Conservation (phyloP, 768 basidiomycete species). For the Astraeus odoratus region DNA sequence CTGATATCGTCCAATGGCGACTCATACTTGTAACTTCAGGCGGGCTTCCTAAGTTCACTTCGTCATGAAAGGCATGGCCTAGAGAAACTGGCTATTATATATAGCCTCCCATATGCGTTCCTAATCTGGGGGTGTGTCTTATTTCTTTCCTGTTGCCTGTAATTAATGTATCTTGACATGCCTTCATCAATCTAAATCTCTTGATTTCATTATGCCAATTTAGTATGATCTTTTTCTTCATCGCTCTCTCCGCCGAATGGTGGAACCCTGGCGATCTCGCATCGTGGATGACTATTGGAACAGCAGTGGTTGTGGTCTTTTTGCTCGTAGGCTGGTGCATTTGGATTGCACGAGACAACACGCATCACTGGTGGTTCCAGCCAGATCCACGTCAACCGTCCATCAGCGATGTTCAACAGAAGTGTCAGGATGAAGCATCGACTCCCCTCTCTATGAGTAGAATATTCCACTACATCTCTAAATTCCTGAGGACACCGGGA, state of each 20-base stretch:
- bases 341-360: conserved; percentile 19
- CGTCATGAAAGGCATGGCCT: conserved; percentile 31
- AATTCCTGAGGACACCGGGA: too few species aligned
- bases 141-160: background rate
- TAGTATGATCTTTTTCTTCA: conserved; percentile 25
- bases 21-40: background rate
- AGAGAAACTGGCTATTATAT: conserved; percentile 45
- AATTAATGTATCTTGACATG: background rate
- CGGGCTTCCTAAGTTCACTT: conserved; percentile 13
- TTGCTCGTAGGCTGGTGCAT: conserved; percentile 40
- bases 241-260: conserved; percentile 22
- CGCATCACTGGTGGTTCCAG: conserved; percentile 21
- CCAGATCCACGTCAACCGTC: conserved; percentile 7
- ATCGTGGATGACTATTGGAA: conserved; percentile 24
- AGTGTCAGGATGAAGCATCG: too few species aligned
- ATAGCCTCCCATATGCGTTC: conserved; percentile 48
- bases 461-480: too few species aligned
- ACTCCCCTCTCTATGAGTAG: too few species aligned
- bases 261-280: conserved; percentile 2
- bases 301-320: conserved; percentile 20
- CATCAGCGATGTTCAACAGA: background rate
- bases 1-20: background rate
- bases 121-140: conserved; percentile 53
- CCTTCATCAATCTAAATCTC: background rate
- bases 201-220: background rate